Percentiles rank a stretch among this genome's conserved stretches.
These are phyloP conservation scores for Thraustochytrium striatum DNA, from an alignment of 352 stramenopile species.

Conservation along the genomic window DNA sequence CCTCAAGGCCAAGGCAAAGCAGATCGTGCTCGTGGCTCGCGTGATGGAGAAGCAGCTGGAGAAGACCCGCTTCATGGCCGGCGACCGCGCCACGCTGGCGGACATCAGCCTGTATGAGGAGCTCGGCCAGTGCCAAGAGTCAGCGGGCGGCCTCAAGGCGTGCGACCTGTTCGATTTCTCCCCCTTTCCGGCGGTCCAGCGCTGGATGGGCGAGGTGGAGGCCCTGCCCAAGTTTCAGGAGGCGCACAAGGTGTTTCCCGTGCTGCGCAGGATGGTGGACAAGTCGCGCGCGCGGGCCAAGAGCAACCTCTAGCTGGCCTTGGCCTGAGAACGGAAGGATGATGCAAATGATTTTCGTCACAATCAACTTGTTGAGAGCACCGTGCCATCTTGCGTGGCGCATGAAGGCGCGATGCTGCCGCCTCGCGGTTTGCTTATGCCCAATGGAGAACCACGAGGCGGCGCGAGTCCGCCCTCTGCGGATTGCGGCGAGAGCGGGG, in stretches of 20 bases:
- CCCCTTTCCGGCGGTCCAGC: conserved; percentile 1
- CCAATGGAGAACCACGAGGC: no score
- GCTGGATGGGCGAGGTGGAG: conserved; percentile 21
- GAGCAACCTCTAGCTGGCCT: conserved; percentile 28
- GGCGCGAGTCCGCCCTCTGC: no score
- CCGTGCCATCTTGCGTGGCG: no score
- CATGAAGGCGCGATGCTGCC: no score
- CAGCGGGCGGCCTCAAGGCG: not conserved
- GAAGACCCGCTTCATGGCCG: not conserved
- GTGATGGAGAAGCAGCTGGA: conserved; percentile 2
- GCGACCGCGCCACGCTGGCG: conserved; percentile 21
- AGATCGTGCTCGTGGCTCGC: not conserved
- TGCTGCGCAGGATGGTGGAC: conserved; percentile 1
- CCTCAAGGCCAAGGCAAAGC: conserved; percentile 1
- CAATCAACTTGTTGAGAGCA: no score
- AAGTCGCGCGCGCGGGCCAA: not conserved
- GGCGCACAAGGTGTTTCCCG: not conserved
- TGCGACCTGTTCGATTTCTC: conserved; percentile 39
- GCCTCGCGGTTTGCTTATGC: no score
- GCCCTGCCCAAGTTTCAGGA: conserved; percentile 36
- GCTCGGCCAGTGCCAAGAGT: conserved; percentile 17
- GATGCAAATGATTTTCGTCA: no score
- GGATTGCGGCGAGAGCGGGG: no score
- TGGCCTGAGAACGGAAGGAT: no score
- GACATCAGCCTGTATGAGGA: conserved; percentile 32